phyloP scores from a whole-genome alignment of 2,329 filamentous ascomycete species.

The Trichocomaceae sp. region DNA sequence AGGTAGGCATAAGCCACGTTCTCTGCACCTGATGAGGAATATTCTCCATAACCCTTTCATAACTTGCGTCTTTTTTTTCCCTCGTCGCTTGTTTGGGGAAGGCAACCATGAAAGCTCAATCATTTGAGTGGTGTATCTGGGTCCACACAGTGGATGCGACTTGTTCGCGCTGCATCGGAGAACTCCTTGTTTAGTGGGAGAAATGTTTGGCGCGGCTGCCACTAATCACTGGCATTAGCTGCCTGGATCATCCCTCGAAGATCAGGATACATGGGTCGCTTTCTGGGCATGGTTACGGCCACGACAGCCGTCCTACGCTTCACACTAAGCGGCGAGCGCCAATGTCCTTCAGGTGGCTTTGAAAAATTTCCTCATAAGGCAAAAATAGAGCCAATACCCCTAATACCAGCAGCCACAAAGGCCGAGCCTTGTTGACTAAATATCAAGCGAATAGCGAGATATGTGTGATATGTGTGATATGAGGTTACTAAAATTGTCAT shows the following conservation, averaged over 20 bases:
- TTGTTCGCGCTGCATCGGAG: conserved; percentile 8
- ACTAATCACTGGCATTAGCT: conserved; percentile 8
- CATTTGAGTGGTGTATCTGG: conserved; percentile 8
- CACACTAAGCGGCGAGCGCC: conserved; percentile 4
- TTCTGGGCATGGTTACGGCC: conserved; percentile 5
- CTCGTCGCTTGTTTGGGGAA: not conserved
- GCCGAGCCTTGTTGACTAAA: not conserved
- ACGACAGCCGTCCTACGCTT: conserved; percentile 4
- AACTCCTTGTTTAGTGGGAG: conserved; percentile 10
- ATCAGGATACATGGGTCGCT: conserved; percentile 7
- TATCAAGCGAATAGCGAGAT: not conserved
- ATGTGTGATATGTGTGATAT: not conserved
- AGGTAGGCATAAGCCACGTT: not conserved
- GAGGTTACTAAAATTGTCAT: not conserved
- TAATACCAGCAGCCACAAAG: not conserved
- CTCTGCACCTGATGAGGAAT: not conserved
- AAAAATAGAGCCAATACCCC: conserved; percentile 13
- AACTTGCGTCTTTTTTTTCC: not conserved
- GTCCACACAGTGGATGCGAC: conserved; percentile 11
- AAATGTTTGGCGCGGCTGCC: conserved; percentile 5
- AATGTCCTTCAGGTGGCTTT: conserved; percentile 1
- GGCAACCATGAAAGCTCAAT: not conserved
- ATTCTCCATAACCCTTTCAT: not conserved
- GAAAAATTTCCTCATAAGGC: conserved; percentile 1
- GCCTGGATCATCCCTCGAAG: conserved; percentile 4